Evolutionary conservation across 352 stramenopile genomes (phyloP), one percentile per base, ranked within the genome.

Genomic region (Blastocystis hominis): DNA sequence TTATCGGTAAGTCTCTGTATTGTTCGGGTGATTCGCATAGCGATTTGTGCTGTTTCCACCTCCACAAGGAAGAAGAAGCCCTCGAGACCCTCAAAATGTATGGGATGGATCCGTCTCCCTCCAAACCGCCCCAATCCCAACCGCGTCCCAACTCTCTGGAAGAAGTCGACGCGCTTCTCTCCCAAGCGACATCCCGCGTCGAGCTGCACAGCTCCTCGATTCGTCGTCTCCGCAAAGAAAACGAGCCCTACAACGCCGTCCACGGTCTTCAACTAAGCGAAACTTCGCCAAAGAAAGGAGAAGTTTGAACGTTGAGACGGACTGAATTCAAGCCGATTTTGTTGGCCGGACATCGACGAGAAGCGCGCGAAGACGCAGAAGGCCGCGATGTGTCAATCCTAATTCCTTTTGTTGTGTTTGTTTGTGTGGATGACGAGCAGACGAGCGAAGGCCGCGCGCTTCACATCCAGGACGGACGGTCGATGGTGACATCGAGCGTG

Each of bases 41-140:
- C 44, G 77, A 87, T 77, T 42, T 87, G 53, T 87, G 77, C 40
- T 75, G 61, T 63, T 77, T 87, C 64, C 77, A 87, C 34, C 63
- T 87, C 30, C 61, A 87, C 64, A 87, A 87, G n/a, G 77, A 87
- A 36, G 56, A 64, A 20, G 62, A 87, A 36, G 77, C 77, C 6
- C 46, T 87, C 2, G 59, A 62, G 4, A 62, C 61, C 7, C 55
- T 87, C 17, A 75, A 87, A 50, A 38, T 81, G 44, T 81, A 81
- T 1, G 72, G 72, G 36, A 81, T 81, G 72, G 56, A 81, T 44
- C 17, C 24, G 2, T 15, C 38, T 20, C 1, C 59, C 2, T 17
- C 40, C 13, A 63, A 64, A 34, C 15, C 38, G n/a, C 3, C 62
- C 5, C 4, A 38, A 6, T 36, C 40, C n/a, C 20, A 81, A 3